Evolutionary conservation across 1,284 basidiomycete genomes (phyloP), one percentile per base, ranked within the genome.

Genomic region (Austroboletus novae-zelandiae): DNA sequence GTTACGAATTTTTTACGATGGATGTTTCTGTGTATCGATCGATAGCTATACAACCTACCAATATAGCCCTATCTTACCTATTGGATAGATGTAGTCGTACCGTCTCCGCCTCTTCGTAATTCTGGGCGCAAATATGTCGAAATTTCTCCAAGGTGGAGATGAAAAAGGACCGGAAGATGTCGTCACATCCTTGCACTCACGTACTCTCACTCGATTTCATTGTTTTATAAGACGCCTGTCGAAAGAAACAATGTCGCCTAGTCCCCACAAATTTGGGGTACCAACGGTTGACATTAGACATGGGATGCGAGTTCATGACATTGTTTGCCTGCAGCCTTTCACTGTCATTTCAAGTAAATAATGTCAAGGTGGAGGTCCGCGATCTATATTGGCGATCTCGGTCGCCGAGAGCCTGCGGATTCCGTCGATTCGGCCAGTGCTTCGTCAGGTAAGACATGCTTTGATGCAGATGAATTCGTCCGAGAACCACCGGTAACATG

Each of bases 21-120:
- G 25, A 42, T 43, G 35, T 43, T 32, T 15, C 34, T 35, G 20
- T 43, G 34, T 7, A 29, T 14, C 8, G 32, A 34, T 14, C 32
- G 32, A 34, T 34, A 14, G 32, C 32, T 34, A 34, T 34, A 31
- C 51, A 23, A 31, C 42, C 25, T 42, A 53, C 23, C 48, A 46
- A 53, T 47, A 51, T 53, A 62, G 40, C 39, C 23, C 25, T 63
- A 65, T 39, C 35, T 52, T 61, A 65, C 36, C 45, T 37, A 49
- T 37, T 17, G 46, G 44, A 37, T 49, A 34, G 17, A 43, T 53
- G 40, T 56, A 47, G 9, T 65, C 18, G 11, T 32, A 15, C 8
- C 11, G 13, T 34, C 32, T 11, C 8, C 15, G 5, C 5, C 25
- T 9, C 25, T 27, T 27, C 8, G 25, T 27, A 6, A 27, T 4